A percentile compares a stretch with the other conserved stretches of the same genome.
Conservation (phyloP, 495 filamentous ascomycete species). For the Gamarada debralockiae region DNA sequence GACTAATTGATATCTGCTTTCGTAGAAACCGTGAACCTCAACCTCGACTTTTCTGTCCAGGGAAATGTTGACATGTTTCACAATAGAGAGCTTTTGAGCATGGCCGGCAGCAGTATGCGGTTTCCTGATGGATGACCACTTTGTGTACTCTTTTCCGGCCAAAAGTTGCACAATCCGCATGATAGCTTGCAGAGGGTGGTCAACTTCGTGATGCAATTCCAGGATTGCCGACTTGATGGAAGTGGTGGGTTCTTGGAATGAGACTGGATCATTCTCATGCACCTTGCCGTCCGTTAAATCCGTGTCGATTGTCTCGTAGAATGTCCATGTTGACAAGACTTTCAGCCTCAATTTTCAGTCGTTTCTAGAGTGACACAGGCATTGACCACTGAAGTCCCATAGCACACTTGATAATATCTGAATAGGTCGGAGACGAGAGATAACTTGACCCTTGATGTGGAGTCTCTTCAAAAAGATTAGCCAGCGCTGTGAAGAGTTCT, state of each 20-base stretch:
- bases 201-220: conserved; percentile 50
- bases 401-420: conserved; percentile 2
- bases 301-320: no score
- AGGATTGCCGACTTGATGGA: conserved; percentile 56
- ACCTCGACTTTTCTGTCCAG: conserved; percentile 51
- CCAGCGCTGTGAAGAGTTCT: background rate
- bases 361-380: no score
- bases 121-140: conserved; percentile 45
- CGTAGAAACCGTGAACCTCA: conserved; percentile 60
- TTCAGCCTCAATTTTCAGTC: no score
- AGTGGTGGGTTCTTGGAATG: no score
- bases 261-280: no score
- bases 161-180: conserved; percentile 54
- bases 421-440: conserved; percentile 40
- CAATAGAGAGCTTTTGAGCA: conserved; percentile 21
- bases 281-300: no score
- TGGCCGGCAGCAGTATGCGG: conserved; percentile 33
- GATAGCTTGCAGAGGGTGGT: conserved; percentile 54
- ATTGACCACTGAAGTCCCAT: no score
- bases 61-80: conserved; percentile 36
- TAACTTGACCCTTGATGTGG: conserved; percentile 50
- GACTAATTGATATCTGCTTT: conserved; percentile 34
- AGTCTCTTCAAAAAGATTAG: conserved; percentile 24
- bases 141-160: conserved; percentile 45
- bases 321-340: no score